phyloP scores from a whole-genome alignment of 2,329 filamentous ascomycete genomes.

The Elsinoe arachidis region DNA sequence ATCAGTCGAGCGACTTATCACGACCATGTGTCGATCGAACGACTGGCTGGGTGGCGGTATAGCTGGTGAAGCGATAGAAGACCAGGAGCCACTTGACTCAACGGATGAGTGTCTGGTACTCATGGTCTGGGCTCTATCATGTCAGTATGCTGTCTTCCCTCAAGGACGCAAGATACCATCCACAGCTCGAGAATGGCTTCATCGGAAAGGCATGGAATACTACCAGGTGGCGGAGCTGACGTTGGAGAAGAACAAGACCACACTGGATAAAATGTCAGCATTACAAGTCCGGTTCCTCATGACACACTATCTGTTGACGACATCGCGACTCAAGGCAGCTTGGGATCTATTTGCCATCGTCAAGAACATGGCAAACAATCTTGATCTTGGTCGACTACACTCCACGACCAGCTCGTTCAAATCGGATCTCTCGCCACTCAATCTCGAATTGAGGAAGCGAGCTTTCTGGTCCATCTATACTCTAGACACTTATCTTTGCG shows the following conservation, averaged over 20 bases:
- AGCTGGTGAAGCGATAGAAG: constrained; percentile 28
- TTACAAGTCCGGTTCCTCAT: constrained; percentile 34
- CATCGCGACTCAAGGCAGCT: constrained; percentile 30
- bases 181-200: constrained; percentile 17
- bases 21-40: constrained; percentile 1
- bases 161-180: constrained; percentile 12
- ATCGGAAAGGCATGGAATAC: constrained; percentile 22
- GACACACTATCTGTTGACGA: constrained; percentile 33
- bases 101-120: constrained; percentile 40
- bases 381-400: constrained; percentile 16
- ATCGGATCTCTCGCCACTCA: constrained; percentile 17
- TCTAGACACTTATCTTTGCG: constrained; percentile 32
- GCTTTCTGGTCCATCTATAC: constrained; percentile 33
- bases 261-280: constrained; percentile 23
- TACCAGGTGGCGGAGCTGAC: constrained; percentile 21
- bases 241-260: constrained; percentile 22
- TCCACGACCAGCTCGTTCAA: constrained; percentile 18
- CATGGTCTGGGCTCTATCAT: constrained; percentile 45
- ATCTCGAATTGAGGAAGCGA: constrained; percentile 29
- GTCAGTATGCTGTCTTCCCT: constrained; percentile 20
- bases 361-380: constrained; percentile 27
- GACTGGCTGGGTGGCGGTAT: constrained; percentile 41
- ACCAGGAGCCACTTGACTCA: neutral
- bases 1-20: constrained; percentile 26
- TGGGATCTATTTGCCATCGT: constrained; percentile 32